Conservation (phyloP, 2,329 filamentous ascomycete genomes). For the Botrytis fragariae region DNA sequence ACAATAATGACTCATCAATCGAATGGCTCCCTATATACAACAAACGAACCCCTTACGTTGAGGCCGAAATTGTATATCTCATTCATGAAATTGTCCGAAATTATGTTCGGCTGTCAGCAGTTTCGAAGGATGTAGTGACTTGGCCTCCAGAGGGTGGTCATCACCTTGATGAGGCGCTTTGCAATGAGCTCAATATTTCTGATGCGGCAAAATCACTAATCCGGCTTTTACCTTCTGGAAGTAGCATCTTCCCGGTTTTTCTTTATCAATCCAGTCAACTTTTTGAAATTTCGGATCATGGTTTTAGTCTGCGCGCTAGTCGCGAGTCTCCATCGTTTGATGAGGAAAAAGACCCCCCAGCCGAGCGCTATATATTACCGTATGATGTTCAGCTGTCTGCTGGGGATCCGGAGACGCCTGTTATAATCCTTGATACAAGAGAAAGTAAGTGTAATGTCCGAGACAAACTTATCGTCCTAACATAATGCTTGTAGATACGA, state of each 20-base stretch:
- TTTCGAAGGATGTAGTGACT: not conserved
- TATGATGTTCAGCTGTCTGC: not conserved
- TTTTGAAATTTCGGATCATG: not conserved
- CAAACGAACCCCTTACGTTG: not conserved
- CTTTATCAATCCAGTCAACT: not conserved
- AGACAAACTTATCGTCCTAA: not conserved
- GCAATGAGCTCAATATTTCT: constrained; percentile 7
- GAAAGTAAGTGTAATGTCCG: not conserved
- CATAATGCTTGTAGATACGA: not conserved
- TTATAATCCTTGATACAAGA: not conserved
- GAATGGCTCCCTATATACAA: constrained; percentile 5
- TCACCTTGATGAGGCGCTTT: constrained; percentile 6
- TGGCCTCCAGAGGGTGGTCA: constrained; percentile 7
- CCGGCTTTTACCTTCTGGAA: not conserved
- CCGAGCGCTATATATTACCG: not conserved
- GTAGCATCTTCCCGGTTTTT: no score
- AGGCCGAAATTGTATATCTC: not conserved
- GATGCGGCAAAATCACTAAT: not conserved
- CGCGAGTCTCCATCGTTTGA: not conserved
- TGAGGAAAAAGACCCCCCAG: not conserved
- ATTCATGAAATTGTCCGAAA: constrained; percentile 8
- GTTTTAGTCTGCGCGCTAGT: not conserved
- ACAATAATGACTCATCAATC: not conserved
- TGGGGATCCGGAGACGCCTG: not conserved
- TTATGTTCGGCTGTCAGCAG: not conserved